Conservation (phyloP, 768 basidiomycete genomes). For the Leccinellum luteum region DNA sequence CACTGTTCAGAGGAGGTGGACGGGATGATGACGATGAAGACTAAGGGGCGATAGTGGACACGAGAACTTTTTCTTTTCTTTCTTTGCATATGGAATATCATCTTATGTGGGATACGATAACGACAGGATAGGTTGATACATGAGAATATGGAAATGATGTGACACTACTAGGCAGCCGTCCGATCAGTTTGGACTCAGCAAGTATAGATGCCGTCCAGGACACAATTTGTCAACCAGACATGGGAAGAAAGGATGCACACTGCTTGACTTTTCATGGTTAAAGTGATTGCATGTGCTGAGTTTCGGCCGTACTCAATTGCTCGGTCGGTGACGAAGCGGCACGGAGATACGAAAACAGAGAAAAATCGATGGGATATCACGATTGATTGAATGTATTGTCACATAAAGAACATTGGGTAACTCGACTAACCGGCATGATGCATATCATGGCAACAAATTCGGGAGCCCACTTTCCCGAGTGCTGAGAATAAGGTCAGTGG, state of each 20-base stretch:
- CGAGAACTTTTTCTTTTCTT: neutral
- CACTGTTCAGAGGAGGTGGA: slow-evolving; percentile 63
- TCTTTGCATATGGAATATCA: neutral
- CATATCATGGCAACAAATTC: neutral
- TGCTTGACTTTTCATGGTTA: neutral
- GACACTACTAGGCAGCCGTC: neutral
- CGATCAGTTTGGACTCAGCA: neutral
- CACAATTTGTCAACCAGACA: neutral
- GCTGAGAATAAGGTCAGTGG: neutral
- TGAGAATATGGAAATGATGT: neutral
- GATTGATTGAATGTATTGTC: neutral
- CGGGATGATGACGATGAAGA: slow-evolving; percentile 56
- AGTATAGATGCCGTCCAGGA: neutral
- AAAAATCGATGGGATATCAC: neutral
- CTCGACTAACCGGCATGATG: neutral
- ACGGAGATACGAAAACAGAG: neutral
- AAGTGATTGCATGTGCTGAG: neutral
- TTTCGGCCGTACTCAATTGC: neutral
- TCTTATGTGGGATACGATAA: neutral
- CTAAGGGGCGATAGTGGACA: neutral
- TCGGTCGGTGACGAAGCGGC: neutral
- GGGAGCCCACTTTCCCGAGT: neutral
- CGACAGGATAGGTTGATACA: neutral
- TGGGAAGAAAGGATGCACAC: neutral
- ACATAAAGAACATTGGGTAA: neutral